Conservation (phyloP, 192 early-diverging fungal genomes). For the Linnemannia elongata region DNA sequence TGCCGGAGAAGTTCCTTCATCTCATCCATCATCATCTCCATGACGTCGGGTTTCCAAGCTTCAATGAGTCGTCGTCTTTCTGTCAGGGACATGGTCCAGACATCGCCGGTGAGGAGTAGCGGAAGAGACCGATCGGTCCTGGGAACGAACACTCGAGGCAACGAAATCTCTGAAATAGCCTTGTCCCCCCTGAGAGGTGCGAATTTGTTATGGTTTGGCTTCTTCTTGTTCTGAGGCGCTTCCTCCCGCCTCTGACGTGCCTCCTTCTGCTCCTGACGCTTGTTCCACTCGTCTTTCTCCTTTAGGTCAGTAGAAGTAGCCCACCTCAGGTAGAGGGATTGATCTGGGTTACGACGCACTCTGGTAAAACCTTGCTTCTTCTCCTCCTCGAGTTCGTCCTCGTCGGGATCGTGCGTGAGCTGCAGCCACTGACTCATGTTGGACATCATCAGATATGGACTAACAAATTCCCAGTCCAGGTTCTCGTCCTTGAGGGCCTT, state of each 20-base stretch:
- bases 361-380: slow-evolving; percentile 12
- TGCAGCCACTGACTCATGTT: slow-evolving; percentile 12
- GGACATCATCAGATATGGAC: slow-evolving; percentile 1
- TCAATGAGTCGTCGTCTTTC: slow-evolving; percentile 59
- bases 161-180: neutral
- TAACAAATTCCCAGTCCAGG: slow-evolving; percentile 33
- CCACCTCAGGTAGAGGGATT: slow-evolving; percentile 34
- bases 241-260: neutral
- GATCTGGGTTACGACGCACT: neutral
- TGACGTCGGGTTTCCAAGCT: slow-evolving; percentile 53
- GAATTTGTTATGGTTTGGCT: slow-evolving; percentile 1
- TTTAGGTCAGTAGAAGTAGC: slow-evolving; percentile 14
- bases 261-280: neutral
- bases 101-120: slow-evolving; percentile 15
- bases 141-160: slow-evolving; percentile 12
- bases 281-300: slow-evolving; percentile 8
- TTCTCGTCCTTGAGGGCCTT: neutral
- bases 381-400: neutral
- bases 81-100: slow-evolving; percentile 64
- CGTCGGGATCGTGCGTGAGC: neutral
- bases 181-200: neutral
- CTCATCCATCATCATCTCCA: slow-evolving; percentile 26
- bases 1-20: slow-evolving; percentile 28
- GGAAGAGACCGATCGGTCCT: slow-evolving; percentile 7
- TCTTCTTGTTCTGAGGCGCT: neutral